A percentile compares a stretch with the other conserved stretches of the same genome.
Evolutionary conservation across 179 eudicot species (phyloP).

Genomic region (Beta lomatogona): DNA sequence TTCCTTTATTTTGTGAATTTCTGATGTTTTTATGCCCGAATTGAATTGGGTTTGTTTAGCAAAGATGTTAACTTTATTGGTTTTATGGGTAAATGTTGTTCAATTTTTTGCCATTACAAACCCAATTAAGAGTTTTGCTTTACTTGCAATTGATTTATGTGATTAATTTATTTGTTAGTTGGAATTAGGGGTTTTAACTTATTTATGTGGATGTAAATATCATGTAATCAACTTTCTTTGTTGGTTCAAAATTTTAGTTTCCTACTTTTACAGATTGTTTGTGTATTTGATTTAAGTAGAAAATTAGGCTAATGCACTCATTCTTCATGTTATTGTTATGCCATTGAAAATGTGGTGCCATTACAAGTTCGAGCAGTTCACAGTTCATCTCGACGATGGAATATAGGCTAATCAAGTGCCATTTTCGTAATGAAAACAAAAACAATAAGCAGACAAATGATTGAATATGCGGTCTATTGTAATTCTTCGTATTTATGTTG

Average conservation of each 20-base stretch:
- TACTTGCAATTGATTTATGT: background rate
- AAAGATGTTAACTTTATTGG: slow-evolving; percentile 9
- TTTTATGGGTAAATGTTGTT: background rate
- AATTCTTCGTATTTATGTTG: no score
- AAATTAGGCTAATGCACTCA: background rate
- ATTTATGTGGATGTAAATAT: background rate
- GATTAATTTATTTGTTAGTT: background rate
- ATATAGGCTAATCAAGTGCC: no score
- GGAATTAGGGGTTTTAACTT: background rate
- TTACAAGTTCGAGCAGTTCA: no score
- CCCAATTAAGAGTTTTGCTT: background rate
- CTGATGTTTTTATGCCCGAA: background rate
- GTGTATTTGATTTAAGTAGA: background rate
- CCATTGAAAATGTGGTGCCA: background rate
- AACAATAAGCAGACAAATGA: no score
- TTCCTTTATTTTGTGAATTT: background rate
- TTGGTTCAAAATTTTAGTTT: background rate
- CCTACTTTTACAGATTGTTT: background rate
- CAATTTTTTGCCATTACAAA: background rate
- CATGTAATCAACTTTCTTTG: background rate
- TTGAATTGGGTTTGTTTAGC: background rate
- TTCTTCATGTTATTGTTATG: background rate
- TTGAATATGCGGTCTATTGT: no score
- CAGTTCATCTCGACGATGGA: no score
- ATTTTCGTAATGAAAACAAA: no score